Evolutionary conservation across 1,284 basidiomycete genomes (phyloP).

Genomic region (Serendipita sp.): DNA sequence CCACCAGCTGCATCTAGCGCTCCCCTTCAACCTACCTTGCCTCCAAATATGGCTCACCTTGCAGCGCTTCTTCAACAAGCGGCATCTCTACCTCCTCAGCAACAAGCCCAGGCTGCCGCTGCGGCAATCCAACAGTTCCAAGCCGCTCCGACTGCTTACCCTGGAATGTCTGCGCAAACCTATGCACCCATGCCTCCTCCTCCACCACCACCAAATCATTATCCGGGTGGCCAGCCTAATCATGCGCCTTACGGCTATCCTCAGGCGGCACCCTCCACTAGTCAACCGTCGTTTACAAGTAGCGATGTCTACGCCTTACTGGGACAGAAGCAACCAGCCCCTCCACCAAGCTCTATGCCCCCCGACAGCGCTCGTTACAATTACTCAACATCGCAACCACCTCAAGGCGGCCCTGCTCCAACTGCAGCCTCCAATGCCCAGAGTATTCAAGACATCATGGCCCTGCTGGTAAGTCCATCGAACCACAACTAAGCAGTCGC

Average conservation of each 20-base stretch:
- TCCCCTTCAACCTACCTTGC: constrained; percentile 6
- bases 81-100: neutral
- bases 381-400: neutral
- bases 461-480: neutral
- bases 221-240: neutral
- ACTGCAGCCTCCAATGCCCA: neutral
- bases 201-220: neutral
- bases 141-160: neutral
- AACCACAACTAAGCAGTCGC: neutral
- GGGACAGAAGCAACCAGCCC: neutral
- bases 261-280: neutral
- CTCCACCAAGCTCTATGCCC: neutral
- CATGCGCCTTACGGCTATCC: neutral
- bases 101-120: neutral
- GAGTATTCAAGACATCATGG: constrained; percentile 7
- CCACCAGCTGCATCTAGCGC: constrained; percentile 7
- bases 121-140: constrained; percentile 5
- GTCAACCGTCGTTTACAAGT: neutral
- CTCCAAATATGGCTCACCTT: constrained; percentile 8
- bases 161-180: neutral
- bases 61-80: neutral
- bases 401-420: neutral
- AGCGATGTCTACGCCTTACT: neutral
- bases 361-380: neutral
- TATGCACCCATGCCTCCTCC: neutral